Conservation (phyloP, 1,284 basidiomycete genomes). For the Cutaneotrichosporon daszewskae region DNA sequence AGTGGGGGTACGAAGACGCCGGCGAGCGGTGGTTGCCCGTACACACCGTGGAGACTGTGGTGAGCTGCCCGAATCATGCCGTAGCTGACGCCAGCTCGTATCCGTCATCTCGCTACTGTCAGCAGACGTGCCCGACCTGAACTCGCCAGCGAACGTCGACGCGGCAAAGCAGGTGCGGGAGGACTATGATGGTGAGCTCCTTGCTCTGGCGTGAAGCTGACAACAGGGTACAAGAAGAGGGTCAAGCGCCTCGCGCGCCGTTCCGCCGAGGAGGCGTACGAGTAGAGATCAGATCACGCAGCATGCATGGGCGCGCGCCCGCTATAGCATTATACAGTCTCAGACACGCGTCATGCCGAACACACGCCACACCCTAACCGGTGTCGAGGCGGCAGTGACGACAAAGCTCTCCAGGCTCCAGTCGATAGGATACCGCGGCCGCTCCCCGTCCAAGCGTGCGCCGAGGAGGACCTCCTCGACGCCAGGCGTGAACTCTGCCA, state of each 20-base stretch:
- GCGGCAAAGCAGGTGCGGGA: slow-evolving; percentile 85
- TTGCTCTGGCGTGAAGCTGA: slow-evolving; percentile 1
- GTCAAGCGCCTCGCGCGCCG: slow-evolving; percentile 76
- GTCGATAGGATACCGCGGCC: slow-evolving; percentile 24
- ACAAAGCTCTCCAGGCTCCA: slow-evolving; percentile 23
- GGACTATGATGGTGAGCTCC: slow-evolving; percentile 58
- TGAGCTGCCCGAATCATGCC: slow-evolving; percentile 49
- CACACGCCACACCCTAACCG: slow-evolving; percentile 7
- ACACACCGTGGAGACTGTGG: slow-evolving; percentile 94
- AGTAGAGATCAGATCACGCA: slow-evolving; percentile 51
- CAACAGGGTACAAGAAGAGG: slow-evolving; percentile 78
- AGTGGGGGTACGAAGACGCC: slow-evolving; percentile 97
- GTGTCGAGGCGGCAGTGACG: neutral
- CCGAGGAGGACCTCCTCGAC: slow-evolving; percentile 26
- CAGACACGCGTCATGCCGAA: slow-evolving; percentile 17
- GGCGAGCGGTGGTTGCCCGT: slow-evolving; percentile 97
- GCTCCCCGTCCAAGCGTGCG: slow-evolving; percentile 20
- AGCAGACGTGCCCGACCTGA: slow-evolving; percentile 83
- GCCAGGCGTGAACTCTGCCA: slow-evolving; percentile 8
- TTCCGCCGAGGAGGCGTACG: slow-evolving; percentile 79
- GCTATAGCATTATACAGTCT: too few relatives aligned
- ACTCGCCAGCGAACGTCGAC: slow-evolving; percentile 96
- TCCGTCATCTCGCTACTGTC: slow-evolving; percentile 95
- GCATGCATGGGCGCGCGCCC: too few relatives aligned
- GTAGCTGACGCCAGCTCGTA: slow-evolving; percentile 61